Evolutionary conservation across 2,329 filamentous ascomycete genomes (phyloP), one percentile per base, ranked within the genome.

Genomic region (Arthrinium phaeospermum): DNA sequence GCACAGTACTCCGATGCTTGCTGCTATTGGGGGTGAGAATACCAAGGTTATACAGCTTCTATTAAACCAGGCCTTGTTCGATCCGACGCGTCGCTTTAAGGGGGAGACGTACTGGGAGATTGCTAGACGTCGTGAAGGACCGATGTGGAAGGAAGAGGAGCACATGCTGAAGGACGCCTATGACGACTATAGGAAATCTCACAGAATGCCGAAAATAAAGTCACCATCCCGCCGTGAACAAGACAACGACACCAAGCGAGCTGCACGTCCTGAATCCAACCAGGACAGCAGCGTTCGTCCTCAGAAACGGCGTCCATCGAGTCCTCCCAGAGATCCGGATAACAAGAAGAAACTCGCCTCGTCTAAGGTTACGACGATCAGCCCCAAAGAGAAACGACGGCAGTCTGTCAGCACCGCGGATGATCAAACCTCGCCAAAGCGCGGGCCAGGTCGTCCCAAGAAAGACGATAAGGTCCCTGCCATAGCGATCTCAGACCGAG

Each of bases 101-200:
- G 94, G 94, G 30, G 90, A 93, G 77, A 92, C 93, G 0, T 99
- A 98, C 81, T 93, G 91, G 78, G 95, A 99, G 75, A 91, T 98
- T 74, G 94, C 96, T 1, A 90, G 92, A 77, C 91, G 94, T 68
- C 91, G 94, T 53, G 91, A 91, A 75, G 96, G 96, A 0, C 94
- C 95, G 10, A 93, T 94, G 73, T 98, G 95, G 94, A 92, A 96
- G 80, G 91, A 96, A 74, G 96, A 99, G 81, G 91, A 93, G 75
- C 90, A 94, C 61, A 85, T 97, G 71, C 82, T 99, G 68, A 95
- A 95, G 80, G 88, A 91, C 51, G 90, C 93, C 4, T 95, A 91
- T 75, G 92, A 95, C 72, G 88, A 89, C 44, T 90, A 89, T 76
- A 89, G 86, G 75, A 89, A 88, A 71, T 81, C 80, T 1, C 85